These are phyloP conservation scores for Lodderomyces oxycetoniae DNA, from an alignment of 1,139 yeast genomes.

Conservation along the genomic window DNA sequence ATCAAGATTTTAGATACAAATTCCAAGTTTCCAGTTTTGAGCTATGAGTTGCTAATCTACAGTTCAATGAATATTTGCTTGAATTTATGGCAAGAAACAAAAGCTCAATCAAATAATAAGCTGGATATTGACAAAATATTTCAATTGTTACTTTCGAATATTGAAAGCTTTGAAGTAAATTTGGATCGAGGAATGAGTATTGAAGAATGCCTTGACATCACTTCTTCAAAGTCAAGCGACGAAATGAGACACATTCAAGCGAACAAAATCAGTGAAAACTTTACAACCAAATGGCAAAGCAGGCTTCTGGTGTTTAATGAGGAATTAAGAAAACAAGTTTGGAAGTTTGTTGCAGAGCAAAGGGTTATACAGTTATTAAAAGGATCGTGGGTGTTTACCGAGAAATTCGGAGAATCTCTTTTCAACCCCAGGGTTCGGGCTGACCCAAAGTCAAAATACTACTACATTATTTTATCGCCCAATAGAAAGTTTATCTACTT, in stretches of 20 bases:
- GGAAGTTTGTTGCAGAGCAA: conserved; percentile 76
- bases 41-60: conserved; percentile 55
- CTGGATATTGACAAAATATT: conserved; percentile 50
- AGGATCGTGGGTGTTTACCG: conserved; percentile 83
- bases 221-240: conserved; percentile 42
- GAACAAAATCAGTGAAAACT: conserved; percentile 33
- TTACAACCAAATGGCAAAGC: conserved; percentile 29
- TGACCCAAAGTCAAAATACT: conserved; percentile 28
- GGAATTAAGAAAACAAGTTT: conserved; percentile 54
- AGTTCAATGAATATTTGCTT: conserved; percentile 54
- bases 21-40: conserved; percentile 38
- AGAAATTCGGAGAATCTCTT: conserved; percentile 49
- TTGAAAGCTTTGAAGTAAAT: conserved; percentile 29
- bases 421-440: conserved; percentile 19
- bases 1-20: conserved; percentile 34
- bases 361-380: conserved; percentile 65
- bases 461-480: conserved; percentile 67
- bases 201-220: conserved; percentile 43
- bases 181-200: conserved; percentile 24
- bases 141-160: conserved; percentile 32
- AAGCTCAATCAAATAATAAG: conserved; percentile 42
- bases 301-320: conserved; percentile 47
- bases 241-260: conserved; percentile 57
- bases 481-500: conserved; percentile 59
- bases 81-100: conserved; percentile 65